Evolutionary conservation across 2,329 filamentous ascomycete genomes (phyloP), one percentile per base, ranked within the genome.

Genomic region (Parastagonospora avenae): DNA sequence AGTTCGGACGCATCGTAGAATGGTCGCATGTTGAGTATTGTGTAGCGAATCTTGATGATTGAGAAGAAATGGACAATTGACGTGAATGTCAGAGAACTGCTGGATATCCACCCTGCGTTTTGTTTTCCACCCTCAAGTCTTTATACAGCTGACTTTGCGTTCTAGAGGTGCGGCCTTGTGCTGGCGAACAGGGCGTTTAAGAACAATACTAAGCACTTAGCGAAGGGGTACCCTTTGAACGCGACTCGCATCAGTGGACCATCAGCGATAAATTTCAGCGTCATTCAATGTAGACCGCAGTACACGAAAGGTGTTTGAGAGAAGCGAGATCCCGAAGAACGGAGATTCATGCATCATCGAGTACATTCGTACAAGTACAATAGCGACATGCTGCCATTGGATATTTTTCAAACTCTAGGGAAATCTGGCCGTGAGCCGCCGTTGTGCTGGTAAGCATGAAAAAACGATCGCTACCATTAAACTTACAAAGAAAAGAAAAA

Each of bases 321-420:
- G 39, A 19, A 40, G 32, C 33, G 36, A 24, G 29, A 42, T 38
- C 46, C 47, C 42, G 31, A 24, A 35, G 51, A 52, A 43, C 48
- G 54, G 51, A 57, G 54, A 54, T 57, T 43, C 40, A 19, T 39
- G 32, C 46, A 40, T 36, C 33, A 42, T 47, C 48, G 46, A 42
- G 44, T 57, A 57, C 51, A 57, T 33, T 16, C 29, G 51, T 54
- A 57, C 50, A 52, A 50, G 42, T 57, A 57, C 54, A 57, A 48
- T 49, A 49, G 51, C 42, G n/a, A 35, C 29, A 14, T 12, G 8
- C 44, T 43, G 45, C 45, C 45, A 54, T 54, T 56, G 30, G 52
- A 43, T 41, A 28, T 35, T 48, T 50, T 50, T 49, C 42, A 16
- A 48, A 56, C 53, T 36, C 40, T 36, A 50, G 33, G 37, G 5